phyloP scores from a whole-genome alignment of 768 basidiomycete species.

The Hypholoma fasciculare region DNA sequence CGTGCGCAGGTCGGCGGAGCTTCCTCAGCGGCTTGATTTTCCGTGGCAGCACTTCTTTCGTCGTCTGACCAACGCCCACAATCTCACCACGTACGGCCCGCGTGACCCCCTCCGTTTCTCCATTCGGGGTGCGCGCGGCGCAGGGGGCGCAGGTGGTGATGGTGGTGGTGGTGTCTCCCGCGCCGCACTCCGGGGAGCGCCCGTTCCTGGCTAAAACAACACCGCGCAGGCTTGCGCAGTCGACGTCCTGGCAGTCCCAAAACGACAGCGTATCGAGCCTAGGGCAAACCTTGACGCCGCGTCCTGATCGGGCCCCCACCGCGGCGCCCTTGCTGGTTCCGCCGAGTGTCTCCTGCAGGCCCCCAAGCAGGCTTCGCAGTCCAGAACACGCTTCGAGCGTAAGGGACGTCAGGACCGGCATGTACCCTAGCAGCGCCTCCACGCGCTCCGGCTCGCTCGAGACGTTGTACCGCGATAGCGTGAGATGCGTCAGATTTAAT shows the following conservation, averaged over 20 bases:
- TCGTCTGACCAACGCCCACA: slow-evolving; percentile 4
- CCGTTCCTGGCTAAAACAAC: slow-evolving; percentile 40
- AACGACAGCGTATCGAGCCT: slow-evolving; percentile 50
- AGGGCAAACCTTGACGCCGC: slow-evolving; percentile 49
- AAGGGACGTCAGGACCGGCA: slow-evolving; percentile 48
- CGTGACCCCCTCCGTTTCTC: slow-evolving; percentile 11
- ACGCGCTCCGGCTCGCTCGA: slow-evolving; percentile 33
- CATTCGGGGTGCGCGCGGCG: slow-evolving; percentile 22
- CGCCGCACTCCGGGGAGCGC: slow-evolving; percentile 19
- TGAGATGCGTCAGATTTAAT: slow-evolving; percentile 48
- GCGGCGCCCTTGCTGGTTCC: slow-evolving; percentile 16
- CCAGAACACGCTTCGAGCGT: slow-evolving; percentile 48
- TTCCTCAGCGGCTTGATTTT: slow-evolving; percentile 40
- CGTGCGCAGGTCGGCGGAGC: slow-evolving; percentile 21
- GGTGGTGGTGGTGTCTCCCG: too few species aligned
- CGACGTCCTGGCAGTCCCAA: slow-evolving; percentile 50
- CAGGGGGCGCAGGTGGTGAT: slow-evolving; percentile 13
- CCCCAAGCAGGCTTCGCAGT: slow-evolving; percentile 37
- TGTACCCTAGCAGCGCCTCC: slow-evolving; percentile 49
- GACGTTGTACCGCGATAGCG: slow-evolving; percentile 47
- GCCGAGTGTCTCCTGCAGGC: slow-evolving; percentile 37
- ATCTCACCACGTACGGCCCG: slow-evolving; percentile 1
- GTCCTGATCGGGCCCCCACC: slow-evolving; percentile 9
- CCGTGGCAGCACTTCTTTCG: slow-evolving; percentile 18
- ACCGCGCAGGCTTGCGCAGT: slow-evolving; percentile 33